A percentile compares a stretch with the other conserved stretches of the same genome.
These are phyloP conservation scores for Nicotiana attenuata DNA, from an alignment of 257 asterid genomes.

Conservation along the genomic window DNA sequence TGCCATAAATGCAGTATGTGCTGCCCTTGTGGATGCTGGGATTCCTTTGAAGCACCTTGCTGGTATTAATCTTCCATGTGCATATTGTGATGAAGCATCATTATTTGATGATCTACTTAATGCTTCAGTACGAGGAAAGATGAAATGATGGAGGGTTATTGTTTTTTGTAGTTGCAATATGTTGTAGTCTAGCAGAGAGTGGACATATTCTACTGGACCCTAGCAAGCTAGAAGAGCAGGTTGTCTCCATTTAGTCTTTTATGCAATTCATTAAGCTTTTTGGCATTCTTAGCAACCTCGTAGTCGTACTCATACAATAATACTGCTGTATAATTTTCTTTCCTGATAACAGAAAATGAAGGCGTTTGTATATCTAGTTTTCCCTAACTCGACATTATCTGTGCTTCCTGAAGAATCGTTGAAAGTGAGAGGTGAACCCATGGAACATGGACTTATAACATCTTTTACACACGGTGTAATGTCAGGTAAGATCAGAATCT, in stretches of 20 bases:
- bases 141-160: not conserved
- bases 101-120: slow-evolving; percentile 14
- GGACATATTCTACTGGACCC: slow-evolving; percentile 75
- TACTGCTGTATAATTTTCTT: not conserved
- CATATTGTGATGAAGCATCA: not conserved
- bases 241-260: slow-evolving; percentile 7
- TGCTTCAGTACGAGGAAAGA: not conserved
- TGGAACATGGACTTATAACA: slow-evolving; percentile 59
- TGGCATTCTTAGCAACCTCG: not conserved
- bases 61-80: slow-evolving; percentile 36
- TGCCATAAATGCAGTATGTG: slow-evolving; percentile 91
- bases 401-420: slow-evolving; percentile 50
- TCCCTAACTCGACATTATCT: slow-evolving; percentile 61
- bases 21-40: slow-evolving; percentile 92
- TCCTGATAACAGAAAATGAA: slow-evolving; percentile 61
- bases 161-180: slow-evolving; percentile 53
- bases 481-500: slow-evolving; percentile 42
- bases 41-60: slow-evolving; percentile 81
- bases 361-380: slow-evolving; percentile 65
- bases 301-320: not conserved
- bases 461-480: slow-evolving; percentile 73
- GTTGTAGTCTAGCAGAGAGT: slow-evolving; percentile 63
- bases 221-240: slow-evolving; percentile 81
- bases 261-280: not conserved
- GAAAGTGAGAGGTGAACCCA: slow-evolving; percentile 30